Percentiles rank a stretch among this genome's conserved stretches.
Conservation (phyloP, 2,329 filamentous ascomycete genomes). For the Fusarium circinatum region DNA sequence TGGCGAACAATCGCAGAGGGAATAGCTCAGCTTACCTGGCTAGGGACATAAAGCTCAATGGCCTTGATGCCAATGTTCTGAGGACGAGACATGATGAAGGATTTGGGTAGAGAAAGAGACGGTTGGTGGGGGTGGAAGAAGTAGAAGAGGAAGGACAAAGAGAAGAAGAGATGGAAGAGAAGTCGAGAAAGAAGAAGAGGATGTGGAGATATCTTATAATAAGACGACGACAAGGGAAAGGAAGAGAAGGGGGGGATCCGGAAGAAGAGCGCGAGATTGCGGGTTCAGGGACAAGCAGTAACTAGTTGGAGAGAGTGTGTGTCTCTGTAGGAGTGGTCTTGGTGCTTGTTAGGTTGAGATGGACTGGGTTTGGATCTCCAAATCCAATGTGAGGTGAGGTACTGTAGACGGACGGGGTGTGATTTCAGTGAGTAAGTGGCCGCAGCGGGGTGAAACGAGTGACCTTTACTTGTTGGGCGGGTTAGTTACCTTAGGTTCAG, state of each 20-base stretch:
- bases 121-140: slow-evolving; percentile 13
- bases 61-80: slow-evolving; percentile 93
- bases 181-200: slow-evolving; percentile 25
- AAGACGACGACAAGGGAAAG: slow-evolving; percentile 20
- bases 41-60: slow-evolving; percentile 90
- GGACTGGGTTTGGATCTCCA: slow-evolving; percentile 38
- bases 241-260: slow-evolving; percentile 25
- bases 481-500: slow-evolving; percentile 13
- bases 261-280: slow-evolving; percentile 40
- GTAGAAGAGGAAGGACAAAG: slow-evolving; percentile 26
- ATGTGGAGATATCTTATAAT: slow-evolving; percentile 32
- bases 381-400: slow-evolving; percentile 13
- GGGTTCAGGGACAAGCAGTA: slow-evolving; percentile 24
- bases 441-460: slow-evolving; percentile 32
- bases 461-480: slow-evolving; percentile 37
- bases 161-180: slow-evolving; percentile 28
- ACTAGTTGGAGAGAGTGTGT: neutral
- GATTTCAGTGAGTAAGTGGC: slow-evolving; percentile 5
- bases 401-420: slow-evolving; percentile 13
- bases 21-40: slow-evolving; percentile 70
- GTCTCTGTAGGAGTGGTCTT: neutral
- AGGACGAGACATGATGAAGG: slow-evolving; percentile 75
- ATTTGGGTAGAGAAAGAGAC: slow-evolving; percentile 14
- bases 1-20: slow-evolving; percentile 14
- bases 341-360: slow-evolving; percentile 21